A percentile compares a stretch with the other conserved stretches of the same genome.
Conservation (phyloP, 2,329 filamentous ascomycete genomes). For the Chrysoporthe cubensis region DNA sequence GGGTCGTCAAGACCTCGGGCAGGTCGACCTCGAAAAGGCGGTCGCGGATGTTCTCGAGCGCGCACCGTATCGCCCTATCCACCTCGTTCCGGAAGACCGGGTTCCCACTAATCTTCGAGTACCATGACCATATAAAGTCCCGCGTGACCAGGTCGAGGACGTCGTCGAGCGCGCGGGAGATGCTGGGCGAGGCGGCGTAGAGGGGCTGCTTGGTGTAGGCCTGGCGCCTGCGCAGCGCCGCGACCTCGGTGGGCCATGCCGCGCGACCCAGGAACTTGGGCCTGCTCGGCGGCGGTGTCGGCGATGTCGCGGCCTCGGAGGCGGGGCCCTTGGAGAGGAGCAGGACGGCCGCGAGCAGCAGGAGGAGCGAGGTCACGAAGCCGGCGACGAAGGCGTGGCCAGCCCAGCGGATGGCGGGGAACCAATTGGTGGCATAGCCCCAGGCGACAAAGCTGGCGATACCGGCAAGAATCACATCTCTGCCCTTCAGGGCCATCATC, state of each 20-base stretch:
- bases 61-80: constrained; percentile 76
- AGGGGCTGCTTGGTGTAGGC: constrained; percentile 71
- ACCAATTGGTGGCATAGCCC: constrained; percentile 82
- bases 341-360: constrained; percentile 61
- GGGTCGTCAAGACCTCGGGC: constrained; percentile 79
- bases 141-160: constrained; percentile 76
- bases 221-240: constrained; percentile 66
- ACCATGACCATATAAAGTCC: constrained; percentile 91
- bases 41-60: constrained; percentile 72
- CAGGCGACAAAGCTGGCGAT: constrained; percentile 80
- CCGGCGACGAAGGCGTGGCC: constrained; percentile 83
- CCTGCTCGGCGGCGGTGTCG: constrained; percentile 46
- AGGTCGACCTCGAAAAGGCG: constrained; percentile 77
- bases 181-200: constrained; percentile 73
- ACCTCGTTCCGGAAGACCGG: constrained; percentile 84
- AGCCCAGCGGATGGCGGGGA: constrained; percentile 80
- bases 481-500: constrained; percentile 73
- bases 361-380: constrained; percentile 57
- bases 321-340: constrained; percentile 61
- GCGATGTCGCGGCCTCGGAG: constrained; percentile 45
- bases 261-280: constrained; percentile 64
- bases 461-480: constrained; percentile 71
- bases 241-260: constrained; percentile 73
- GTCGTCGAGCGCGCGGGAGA: constrained; percentile 80
- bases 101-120: constrained; percentile 80